These are phyloP conservation scores for Fraxinus platypoda DNA, from an alignment of 305 asterid species.

Conservation along the genomic window DNA sequence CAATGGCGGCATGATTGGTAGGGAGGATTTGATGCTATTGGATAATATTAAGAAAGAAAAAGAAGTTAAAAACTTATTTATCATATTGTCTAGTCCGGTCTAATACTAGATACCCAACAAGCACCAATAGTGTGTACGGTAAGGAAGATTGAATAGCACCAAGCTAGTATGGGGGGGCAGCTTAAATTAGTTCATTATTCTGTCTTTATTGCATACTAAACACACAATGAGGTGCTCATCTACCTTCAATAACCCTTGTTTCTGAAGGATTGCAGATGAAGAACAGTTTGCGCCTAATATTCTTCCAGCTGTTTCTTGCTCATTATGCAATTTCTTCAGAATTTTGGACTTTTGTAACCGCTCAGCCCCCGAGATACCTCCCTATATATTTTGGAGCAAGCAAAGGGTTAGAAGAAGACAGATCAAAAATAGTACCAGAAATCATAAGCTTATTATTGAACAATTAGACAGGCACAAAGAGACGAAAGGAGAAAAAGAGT, in stretches of 20 bases:
- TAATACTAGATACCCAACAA: not conserved
- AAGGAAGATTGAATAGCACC: not conserved
- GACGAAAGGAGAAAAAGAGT: not conserved
- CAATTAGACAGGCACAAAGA: not conserved
- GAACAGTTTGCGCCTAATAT: conserved; percentile 62
- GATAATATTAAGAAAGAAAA: no score
- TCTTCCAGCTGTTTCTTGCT: conserved; percentile 63
- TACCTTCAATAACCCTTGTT: conserved; percentile 69
- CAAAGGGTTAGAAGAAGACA: not conserved
- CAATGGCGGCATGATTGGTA: not conserved
- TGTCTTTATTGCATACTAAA: not conserved
- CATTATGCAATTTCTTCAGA: conserved; percentile 71
- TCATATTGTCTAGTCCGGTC: not conserved
- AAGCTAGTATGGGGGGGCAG: no score
- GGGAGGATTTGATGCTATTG: not conserved
- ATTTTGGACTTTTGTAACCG: conserved; percentile 55
- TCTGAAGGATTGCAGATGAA: conserved; percentile 59
- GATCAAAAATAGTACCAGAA: not conserved
- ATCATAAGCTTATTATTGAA: not conserved
- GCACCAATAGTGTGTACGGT: not conserved
- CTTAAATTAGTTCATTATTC: not conserved
- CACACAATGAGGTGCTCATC: not conserved
- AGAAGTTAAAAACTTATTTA: no score
- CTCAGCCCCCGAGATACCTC: conserved; percentile 55
- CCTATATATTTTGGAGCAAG: conserved; percentile 39